Evolutionary conservation across 495 filamentous ascomycete genomes (phyloP).

Genomic region (Platismatia glauca): DNA sequence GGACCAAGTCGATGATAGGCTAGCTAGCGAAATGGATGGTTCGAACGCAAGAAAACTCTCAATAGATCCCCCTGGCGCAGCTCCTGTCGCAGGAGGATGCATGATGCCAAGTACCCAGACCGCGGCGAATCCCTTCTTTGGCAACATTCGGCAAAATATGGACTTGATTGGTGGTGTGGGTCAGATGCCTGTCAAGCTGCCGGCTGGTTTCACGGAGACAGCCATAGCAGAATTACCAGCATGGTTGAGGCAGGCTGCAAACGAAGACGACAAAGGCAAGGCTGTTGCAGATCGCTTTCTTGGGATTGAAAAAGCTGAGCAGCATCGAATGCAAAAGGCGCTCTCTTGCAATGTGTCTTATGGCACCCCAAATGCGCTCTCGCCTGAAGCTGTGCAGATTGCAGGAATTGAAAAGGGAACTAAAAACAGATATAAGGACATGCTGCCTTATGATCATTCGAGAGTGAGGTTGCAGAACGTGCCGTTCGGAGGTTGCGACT

Average conservation of each 20-base stretch:
- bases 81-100: slow-evolving; percentile 81
- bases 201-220: slow-evolving; percentile 40
- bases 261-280: slow-evolving; percentile 62
- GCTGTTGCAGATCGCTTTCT: slow-evolving; percentile 76
- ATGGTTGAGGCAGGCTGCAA: slow-evolving; percentile 67
- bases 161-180: slow-evolving; percentile 91
- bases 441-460: slow-evolving; percentile 92
- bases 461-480: slow-evolving; percentile 70
- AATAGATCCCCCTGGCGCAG: slow-evolving; percentile 45
- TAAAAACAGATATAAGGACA: slow-evolving; percentile 97
- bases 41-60: slow-evolving; percentile 30
- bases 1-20: slow-evolving; percentile 28
- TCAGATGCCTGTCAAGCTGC: slow-evolving; percentile 70
- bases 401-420: slow-evolving; percentile 89
- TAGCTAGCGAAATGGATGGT: slow-evolving; percentile 17
- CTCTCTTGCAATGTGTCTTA: slow-evolving; percentile 55
- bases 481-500: slow-evolving; percentile 71
- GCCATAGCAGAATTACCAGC: slow-evolving; percentile 46
- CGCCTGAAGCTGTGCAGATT: slow-evolving; percentile 42
- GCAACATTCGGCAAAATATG: slow-evolving; percentile 94
- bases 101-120: slow-evolving; percentile 60
- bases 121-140: slow-evolving; percentile 82
- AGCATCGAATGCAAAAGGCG: slow-evolving; percentile 85
- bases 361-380: slow-evolving; percentile 32
- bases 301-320: slow-evolving; percentile 71